Base-by-base conservation (phyloP, 345 rosid genomes). In the Cardiospermum halicacabum region DNA sequence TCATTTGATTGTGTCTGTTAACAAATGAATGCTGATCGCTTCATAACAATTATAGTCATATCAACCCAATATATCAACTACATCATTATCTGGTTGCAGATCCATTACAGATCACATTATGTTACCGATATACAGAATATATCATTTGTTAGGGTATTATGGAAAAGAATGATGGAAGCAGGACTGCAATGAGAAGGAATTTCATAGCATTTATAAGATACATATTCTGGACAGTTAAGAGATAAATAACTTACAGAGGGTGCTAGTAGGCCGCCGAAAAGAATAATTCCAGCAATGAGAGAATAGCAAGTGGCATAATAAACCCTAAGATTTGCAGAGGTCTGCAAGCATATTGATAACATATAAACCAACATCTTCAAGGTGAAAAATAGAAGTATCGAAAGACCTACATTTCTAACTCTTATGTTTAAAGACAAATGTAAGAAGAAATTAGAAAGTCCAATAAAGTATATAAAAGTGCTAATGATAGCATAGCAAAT, bases 201-300 rank as follows among this genome's bases (percentile, higher is more conserved):
- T 32, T 24, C 12, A 34, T 22, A 21, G 21, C 22, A n/a, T n/a
- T 50, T 27, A 50, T 22, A 54, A 49, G 31, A 19, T 16, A 65
- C 11, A 2, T n/a, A 43, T 21, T 62, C 34, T 64, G 7, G 37
- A 15, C 47, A 51, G 13, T 7, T 22, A 61, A 49, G n/a, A 21
- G 36, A 64, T 32, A 58, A 68, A 59, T 25, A 63, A 77, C 91
- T 82, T 74, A 86, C 97, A 2, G 78, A 22, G 49, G 98, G 98
- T 31, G 98, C 98, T 42, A 93, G 78, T 60, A 93, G 81, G 69
- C 98, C 98, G 37, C 98, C 98, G 7, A 93, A 93, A 45, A 89
- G 48, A 49, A 93, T 93, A 54, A 89, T 80, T 69, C 98, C 98
- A 4, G 88, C 83, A 40, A 93, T 93, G 64, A 93, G 88, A 64